Base-by-base conservation (phyloP, 176 grass and related monocot species). In the Microstegium vimineum region DNA sequence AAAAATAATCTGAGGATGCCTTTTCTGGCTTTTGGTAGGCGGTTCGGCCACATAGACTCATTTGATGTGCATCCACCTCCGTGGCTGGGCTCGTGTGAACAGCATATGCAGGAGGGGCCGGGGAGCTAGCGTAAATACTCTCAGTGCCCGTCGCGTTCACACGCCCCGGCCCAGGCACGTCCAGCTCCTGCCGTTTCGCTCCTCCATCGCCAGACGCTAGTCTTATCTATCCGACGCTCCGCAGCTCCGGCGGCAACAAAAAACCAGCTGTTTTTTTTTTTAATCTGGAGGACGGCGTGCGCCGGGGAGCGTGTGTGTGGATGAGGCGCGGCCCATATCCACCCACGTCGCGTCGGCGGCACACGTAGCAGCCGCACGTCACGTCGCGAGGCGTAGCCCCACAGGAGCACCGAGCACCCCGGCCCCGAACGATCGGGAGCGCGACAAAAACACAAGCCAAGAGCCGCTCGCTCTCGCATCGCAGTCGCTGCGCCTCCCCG, bases 301-400 rank as follows among this genome's bases (percentile, higher is more conserved):
- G 83, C 57, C 66, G 66, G 66, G 35, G 42, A 76, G 66, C 66
- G 83, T 82, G 83, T 73, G 83, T 82, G 83, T 73, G 83, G 83
- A 86, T 47, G 79, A 73, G 72, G 83, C 74, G 32, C 46, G 62
- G 86, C 56, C 23, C 74, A 59, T 74, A 40, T 15, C 66, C 66
- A 57, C 2, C 35, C 10, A 12, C 10, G 65, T 31, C 20, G 5
- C 47, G 45, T 20, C 32, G 22, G 13, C 23, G 17, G 33, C 33
- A 34, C 51, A 80, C 60, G 43, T 51, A 27, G 47, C 18, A 14
- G 13, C 13, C 1, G 46, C 16, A 37, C 13, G 40, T 57, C 16
- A 37, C 13, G 40, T 57, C 10, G 37, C 43, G 30, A 23, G 66
- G 11, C 71, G 18, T 69, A 49, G 36, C 49, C 78, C 62, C 78